These are phyloP conservation scores for Geotrichum histeridarum DNA, from an alignment of 1,139 yeast species.

Conservation along the genomic window DNA sequence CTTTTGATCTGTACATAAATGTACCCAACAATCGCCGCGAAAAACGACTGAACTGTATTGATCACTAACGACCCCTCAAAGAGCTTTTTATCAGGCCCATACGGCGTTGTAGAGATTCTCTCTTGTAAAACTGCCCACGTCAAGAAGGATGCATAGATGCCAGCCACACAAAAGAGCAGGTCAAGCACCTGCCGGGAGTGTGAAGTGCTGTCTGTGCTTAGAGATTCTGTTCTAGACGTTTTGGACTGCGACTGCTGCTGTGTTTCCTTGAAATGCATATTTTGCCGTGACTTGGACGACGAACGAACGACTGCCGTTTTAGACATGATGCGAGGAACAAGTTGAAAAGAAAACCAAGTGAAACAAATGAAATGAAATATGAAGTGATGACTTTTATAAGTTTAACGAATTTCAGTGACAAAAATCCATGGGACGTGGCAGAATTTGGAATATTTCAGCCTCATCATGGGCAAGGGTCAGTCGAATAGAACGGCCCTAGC, in stretches of 20 bases:
- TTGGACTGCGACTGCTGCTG: neutral
- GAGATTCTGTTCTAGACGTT: neutral
- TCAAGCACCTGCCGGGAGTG: constrained; percentile 16
- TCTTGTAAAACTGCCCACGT: constrained; percentile 93
- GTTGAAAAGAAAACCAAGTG: too few relatives aligned
- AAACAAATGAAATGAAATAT: neutral
- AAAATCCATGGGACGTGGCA: neutral
- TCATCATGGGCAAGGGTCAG: neutral
- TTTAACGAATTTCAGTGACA: neutral
- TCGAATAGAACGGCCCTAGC: neutral
- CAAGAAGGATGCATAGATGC: constrained; percentile 78
- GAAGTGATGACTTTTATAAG: neutral
- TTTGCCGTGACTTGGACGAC: neutral
- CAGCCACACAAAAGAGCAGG: constrained; percentile 54
- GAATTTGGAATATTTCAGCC: neutral
- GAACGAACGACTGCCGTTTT: constrained; percentile 5
- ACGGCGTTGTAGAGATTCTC: constrained; percentile 72
- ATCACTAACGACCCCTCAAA: constrained; percentile 75
- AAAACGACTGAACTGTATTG: constrained; percentile 64
- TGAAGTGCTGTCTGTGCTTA: neutral
- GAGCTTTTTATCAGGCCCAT: constrained; percentile 53
- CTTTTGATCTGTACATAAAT: constrained; percentile 47
- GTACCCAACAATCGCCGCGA: constrained; percentile 67
- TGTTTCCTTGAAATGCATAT: neutral
- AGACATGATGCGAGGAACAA: neutral